Evolutionary conservation across 2,329 filamentous ascomycete species (phyloP), one percentile per base, ranked within the genome.

Genomic region (Cephalotrichum gorgonifer): DNA sequence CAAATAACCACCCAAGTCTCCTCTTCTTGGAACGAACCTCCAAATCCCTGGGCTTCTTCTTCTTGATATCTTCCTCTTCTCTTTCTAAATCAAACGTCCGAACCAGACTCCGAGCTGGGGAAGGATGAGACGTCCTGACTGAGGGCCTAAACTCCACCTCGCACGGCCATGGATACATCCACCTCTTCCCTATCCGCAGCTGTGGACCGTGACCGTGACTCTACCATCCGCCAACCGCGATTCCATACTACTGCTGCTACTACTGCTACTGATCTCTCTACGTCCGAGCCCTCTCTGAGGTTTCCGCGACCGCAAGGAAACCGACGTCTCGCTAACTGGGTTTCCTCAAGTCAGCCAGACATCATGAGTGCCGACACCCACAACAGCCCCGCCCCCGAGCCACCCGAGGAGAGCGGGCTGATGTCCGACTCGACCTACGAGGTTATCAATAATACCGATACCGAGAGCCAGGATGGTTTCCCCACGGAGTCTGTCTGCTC

Each of bases 291-390:
- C 4, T 69, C 68, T 26, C 68, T 81, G 43, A 73, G 75, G 50
- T 81, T 81, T 50, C 78, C 78, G 49, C 69, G 66, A 41, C 77
- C 78, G 1, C 69, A 73, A 57, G 78, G 75, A 48, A 79, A 72
- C 54, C 68, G 69, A 49, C 67, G 70, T 45, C 73, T 81, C 38
- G 76, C 76, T 56, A 74, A 75, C 68, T 81, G 76, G 76, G 67
- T 81, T 44, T 78, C 75, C 6, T 72, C 70, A 48, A 79, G 76
- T 57, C 71, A 75, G 27, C 75, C 74, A 47, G 71, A 76, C 63
- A 77, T 79, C 54, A 78, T 78, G 73, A 54, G 62, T 69, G 22
- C 64, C 65, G 33, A 64, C 28, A 14, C 50, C 23, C 12, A 3
- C 17, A 20, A 38, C 33, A 38, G 5, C 15, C 33, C 35, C n/a